phyloP scores from a whole-genome alignment of 2,329 filamentous ascomycete genomes.

The Pseudopithomyces chartarum region DNA sequence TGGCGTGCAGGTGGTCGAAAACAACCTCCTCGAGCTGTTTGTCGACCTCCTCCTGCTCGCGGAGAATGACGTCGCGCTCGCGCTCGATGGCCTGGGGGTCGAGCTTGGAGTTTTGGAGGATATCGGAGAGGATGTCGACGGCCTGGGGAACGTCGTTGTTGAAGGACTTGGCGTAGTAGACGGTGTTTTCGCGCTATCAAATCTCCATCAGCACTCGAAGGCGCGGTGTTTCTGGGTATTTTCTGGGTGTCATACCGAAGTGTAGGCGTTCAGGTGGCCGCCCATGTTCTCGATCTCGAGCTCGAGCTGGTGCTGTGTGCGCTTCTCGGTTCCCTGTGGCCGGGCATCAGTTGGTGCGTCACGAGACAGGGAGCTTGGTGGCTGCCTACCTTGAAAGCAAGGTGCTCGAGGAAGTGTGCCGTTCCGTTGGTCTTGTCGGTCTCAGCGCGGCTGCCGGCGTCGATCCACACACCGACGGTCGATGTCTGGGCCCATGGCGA shows the following conservation, averaged over 20 bases:
- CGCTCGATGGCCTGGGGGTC: constrained; percentile 91
- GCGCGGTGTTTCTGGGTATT: constrained; percentile 13
- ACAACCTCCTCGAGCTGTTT: constrained; percentile 99
- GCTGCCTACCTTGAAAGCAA: constrained; percentile 90
- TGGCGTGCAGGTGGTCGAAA: constrained; percentile 98
- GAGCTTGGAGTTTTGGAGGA: constrained; percentile 99
- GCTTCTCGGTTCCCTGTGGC: constrained; percentile 82
- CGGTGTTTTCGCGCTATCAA: constrained; percentile 88
- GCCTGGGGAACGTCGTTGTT: constrained; percentile 95
- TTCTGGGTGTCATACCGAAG: constrained; percentile 71
- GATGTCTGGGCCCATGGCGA: constrained; percentile 98
- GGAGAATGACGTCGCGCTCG: constrained; percentile 97
- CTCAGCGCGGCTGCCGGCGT: constrained; percentile 96
- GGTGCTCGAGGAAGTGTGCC: constrained; percentile 98
- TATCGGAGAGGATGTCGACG: constrained; percentile 98
- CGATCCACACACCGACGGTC: constrained; percentile 98
- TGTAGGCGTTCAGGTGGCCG: constrained; percentile 98
- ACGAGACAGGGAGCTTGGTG: constrained; percentile 8
- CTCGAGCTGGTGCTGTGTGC: constrained; percentile 96
- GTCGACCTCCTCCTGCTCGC: constrained; percentile 99
- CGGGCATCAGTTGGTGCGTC: constrained; percentile 29
- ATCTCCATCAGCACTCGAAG: constrained; percentile 45
- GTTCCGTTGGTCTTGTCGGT: constrained; percentile 99
- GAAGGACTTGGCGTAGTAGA: constrained; percentile 99
- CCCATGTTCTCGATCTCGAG: constrained; percentile 99